Percentiles rank a stretch among this genome's conserved stretches.
These are phyloP conservation scores for Juglanconis oblonga DNA, from an alignment of 2,329 filamentous ascomycete species.

Conservation along the genomic window DNA sequence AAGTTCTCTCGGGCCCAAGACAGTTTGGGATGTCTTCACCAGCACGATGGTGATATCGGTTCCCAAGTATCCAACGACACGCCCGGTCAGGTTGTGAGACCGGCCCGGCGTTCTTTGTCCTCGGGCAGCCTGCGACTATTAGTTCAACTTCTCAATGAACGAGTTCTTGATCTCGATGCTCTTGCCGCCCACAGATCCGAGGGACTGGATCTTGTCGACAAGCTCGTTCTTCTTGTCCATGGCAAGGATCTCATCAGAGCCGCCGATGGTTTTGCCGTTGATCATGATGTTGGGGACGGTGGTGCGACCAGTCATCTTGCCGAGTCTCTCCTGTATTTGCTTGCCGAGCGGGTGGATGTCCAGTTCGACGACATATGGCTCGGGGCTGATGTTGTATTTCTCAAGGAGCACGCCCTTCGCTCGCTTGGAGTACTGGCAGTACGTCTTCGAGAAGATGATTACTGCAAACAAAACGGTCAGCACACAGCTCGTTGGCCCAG, in stretches of 20 bases:
- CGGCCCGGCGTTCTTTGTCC: background rate
- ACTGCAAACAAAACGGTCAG: slow-evolving; percentile 48
- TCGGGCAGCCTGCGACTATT: background rate
- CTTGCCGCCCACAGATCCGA: slow-evolving; percentile 60
- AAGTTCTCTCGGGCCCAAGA: too few species aligned
- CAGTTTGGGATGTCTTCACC: too few species aligned
- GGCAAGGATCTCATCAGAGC: slow-evolving; percentile 78
- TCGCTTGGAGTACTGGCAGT: slow-evolving; percentile 80
- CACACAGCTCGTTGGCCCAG: slow-evolving; percentile 4
- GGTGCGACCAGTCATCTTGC: slow-evolving; percentile 69
- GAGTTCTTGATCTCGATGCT: slow-evolving; percentile 52
- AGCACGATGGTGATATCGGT: background rate
- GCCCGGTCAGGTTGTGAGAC: background rate
- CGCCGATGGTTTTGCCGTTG: slow-evolving; percentile 84
- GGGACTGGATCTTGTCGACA: slow-evolving; percentile 65
- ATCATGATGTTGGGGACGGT: slow-evolving; percentile 94
- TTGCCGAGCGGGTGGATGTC: slow-evolving; percentile 75
- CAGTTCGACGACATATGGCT: slow-evolving; percentile 86
- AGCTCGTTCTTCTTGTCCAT: slow-evolving; percentile 67
- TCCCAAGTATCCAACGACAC: background rate
- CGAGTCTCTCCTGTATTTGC: slow-evolving; percentile 69
- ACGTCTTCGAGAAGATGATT: slow-evolving; percentile 93
- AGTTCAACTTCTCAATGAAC: slow-evolving; percentile 25
- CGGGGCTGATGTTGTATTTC: slow-evolving; percentile 77
- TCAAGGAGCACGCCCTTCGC: slow-evolving; percentile 84